Evolutionary conservation across 179 eudicot genomes (phyloP), one percentile per base, ranked within the genome.

Genomic region (Corrigiola litoralis): DNA sequence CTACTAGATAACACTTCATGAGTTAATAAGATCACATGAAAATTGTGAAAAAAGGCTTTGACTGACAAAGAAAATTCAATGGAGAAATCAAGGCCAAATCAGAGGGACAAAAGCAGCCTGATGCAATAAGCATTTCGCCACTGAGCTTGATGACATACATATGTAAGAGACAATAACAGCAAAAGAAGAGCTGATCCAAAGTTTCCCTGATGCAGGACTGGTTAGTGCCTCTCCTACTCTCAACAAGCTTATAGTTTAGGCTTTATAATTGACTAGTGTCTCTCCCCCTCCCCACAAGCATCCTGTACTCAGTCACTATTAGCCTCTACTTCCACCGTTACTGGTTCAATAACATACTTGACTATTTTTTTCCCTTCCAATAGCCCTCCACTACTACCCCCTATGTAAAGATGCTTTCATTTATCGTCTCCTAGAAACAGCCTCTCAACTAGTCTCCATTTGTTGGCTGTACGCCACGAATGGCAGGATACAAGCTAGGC

Each of bases 381-480:
- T 42, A 10, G 0, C 44, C 44, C 29, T 57, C 16, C 61, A 8
- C 16, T 51, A 28, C 36, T n/a, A n/a, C n/a, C n/a, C n/a, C n/a
- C n/a, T n/a, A n/a, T n/a, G n/a, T n/a, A n/a, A n/a, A 60, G 46
- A 61, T 32, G 44, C 27, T 17, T 17, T 37, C 45, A 45, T 7
- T 25, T 9, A 6, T 14, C 2, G 36, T 60, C 41, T 7, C 16
- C 16, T 27, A 37, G 27, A 60, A 60, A 10, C 55, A 60, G 36
- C 64, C 64, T 14, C 7, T 11, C 50, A 40, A 27, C 9, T n/a
- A 60, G 64, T 41, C 8, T 60, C 50, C 24, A 41, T 37, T 60
- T 25, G 21, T 20, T 58, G 64, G 8, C 34, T 41, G 34, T 42
- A 5, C 21, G 16, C 8, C 47, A 21, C 25, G 18, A 16, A 48